Conservation (phyloP, 441 rosid genomes). For the Daphne laureola region DNA sequence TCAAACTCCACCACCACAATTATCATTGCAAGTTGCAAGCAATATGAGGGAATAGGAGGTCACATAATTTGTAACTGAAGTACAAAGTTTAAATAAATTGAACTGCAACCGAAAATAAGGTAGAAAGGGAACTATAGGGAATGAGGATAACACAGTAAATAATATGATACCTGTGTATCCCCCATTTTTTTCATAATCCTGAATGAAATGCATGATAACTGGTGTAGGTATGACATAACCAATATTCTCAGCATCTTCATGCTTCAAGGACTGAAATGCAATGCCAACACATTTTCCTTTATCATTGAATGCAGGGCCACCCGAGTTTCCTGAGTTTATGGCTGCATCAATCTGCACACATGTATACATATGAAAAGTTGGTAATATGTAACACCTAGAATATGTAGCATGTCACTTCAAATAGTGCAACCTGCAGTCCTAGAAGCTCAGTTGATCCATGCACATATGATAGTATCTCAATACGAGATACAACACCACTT, state of each 20-base stretch:
- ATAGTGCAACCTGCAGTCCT: slow-evolving; percentile 61
- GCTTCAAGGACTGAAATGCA: slow-evolving; percentile 94
- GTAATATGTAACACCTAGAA: background rate
- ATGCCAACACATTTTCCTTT: slow-evolving; percentile 87
- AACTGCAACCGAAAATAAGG: background rate
- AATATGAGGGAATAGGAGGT: background rate
- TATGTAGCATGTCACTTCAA: background rate
- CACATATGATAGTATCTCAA: slow-evolving; percentile 78
- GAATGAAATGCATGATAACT: slow-evolving; percentile 80
- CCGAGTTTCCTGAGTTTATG: slow-evolving; percentile 90
- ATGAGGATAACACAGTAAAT: background rate
- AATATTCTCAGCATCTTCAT: slow-evolving; percentile 86
- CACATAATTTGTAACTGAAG: background rate
- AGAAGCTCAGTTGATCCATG: slow-evolving; percentile 87
- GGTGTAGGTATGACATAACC: slow-evolving; percentile 97
- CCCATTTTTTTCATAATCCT: slow-evolving; percentile 83
- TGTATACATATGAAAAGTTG: slow-evolving; percentile 2
- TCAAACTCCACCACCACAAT: background rate
- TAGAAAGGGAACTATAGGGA: background rate
- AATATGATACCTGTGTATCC: slow-evolving; percentile 58
- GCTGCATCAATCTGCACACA: slow-evolving; percentile 81
- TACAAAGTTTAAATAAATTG: background rate
- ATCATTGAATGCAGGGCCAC: slow-evolving; percentile 95
- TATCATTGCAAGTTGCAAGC: background rate
- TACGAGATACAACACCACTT: slow-evolving; percentile 90